A percentile compares a stretch with the other conserved stretches of the same genome.
phyloP scores from a whole-genome alignment of 768 basidiomycete species.

The Hypsizygus marmoreus region DNA sequence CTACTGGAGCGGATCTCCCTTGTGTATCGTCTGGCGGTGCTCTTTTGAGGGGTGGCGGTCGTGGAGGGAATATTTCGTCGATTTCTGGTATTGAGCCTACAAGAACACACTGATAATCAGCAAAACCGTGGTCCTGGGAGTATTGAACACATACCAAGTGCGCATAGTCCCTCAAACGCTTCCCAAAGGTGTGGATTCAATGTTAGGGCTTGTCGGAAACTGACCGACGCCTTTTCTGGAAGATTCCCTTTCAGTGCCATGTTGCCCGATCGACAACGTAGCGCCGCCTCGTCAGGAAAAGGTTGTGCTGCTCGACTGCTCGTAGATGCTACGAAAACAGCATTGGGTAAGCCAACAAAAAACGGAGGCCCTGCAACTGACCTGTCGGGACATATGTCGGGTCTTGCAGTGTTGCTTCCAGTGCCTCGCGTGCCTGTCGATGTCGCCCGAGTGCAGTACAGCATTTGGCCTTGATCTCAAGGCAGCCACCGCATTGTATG shows the following conservation, averaged over 20 bases:
- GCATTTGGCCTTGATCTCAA: constrained; percentile 78
- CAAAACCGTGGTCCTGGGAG: constrained; percentile 8
- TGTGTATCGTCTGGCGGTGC: constrained; percentile 52
- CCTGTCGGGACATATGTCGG: constrained; percentile 54
- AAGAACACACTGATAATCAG: constrained; percentile 16
- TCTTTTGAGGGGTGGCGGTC: constrained; percentile 56
- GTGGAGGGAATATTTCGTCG: constrained; percentile 71
- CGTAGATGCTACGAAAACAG: constrained; percentile 48
- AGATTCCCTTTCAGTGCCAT: constrained; percentile 81
- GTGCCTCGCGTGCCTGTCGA: constrained; percentile 72
- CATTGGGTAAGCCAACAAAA: constrained; percentile 16
- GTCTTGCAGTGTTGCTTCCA: constrained; percentile 64
- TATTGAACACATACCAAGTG: constrained; percentile 56
- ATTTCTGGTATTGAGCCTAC: constrained; percentile 71
- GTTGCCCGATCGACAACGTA: constrained; percentile 76
- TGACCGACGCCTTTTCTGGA: constrained; percentile 66
- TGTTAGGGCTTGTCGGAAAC: constrained; percentile 71
- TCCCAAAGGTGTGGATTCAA: constrained; percentile 88
- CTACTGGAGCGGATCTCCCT: constrained; percentile 47
- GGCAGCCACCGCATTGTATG: constrained; percentile 69
- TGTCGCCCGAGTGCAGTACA: constrained; percentile 72
- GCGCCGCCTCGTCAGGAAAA: constrained; percentile 71
- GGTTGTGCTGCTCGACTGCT: constrained; percentile 52
- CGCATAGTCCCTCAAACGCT: constrained; percentile 86
- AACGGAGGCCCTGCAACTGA: constrained; percentile 35